Percentiles rank a stretch among this genome's conserved stretches.
Conservation (phyloP, 176 grass and related monocot genomes). For the maize (Zea mays) region Zm-B73-REFERENCE-NAM-5.0 NC_050104.1:3254501-3255000, state of each 20-base stretch:
- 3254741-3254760: background rate
- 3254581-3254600: background rate
- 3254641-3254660: background rate
- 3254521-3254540: background rate
- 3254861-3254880: conserved; percentile 93
- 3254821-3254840: conserved; percentile 17
- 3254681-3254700: background rate
- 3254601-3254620: background rate
- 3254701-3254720: background rate
- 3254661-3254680: background rate
- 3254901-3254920: conserved; percentile 47
- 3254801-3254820: background rate
- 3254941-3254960: conserved; percentile 9
- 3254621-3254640: background rate
- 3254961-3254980: conserved; percentile 10
- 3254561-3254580: conserved; percentile 9
- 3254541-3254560: background rate
- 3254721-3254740: no score
- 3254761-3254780: background rate
- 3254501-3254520: background rate
- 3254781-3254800: background rate
- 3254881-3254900: conserved; percentile 98
- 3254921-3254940: conserved; percentile 20
- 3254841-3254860: conserved; percentile 31
- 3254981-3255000: conserved; percentile 7